Base-by-base conservation (phyloP, 345 rosid species). In the Populus nigra region DNA sequence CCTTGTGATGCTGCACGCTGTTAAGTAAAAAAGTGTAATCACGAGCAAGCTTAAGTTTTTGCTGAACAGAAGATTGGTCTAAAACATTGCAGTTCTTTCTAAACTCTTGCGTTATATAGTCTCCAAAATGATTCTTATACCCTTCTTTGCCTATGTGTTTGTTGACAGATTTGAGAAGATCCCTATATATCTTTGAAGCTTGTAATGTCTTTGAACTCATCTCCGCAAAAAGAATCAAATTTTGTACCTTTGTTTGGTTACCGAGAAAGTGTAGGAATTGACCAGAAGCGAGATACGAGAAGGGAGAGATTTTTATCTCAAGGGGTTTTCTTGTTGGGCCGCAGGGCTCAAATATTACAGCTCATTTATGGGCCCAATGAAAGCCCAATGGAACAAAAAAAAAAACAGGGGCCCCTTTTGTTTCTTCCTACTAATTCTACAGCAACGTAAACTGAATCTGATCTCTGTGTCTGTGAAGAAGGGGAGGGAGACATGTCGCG, bases 1-100 rank as follows among this genome's bases (percentile, higher is more conserved):
- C 97, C 97, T 87, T 90, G 83, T 93, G 99, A 80, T 91, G 90
- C 79, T 93, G 97, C 68, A 96, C 90, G 67, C 92, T 89, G 80
- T 87, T 88, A 73, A 92, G 88, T 65, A 91, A 85, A 76, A 81
- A 87, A 3, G 91, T 85, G 77, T 93, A 92, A 53, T 93, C 88
- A 4, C 83, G 86, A 36, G 94, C 97, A 45, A 92, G 91, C 77
- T 83, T 91, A 29, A 93, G 77, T 78, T 85, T 92, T 85, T 88
- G 91, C 75, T 78, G 82, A 31, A 80, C 68, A 5, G 75, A 73
- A 17, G 81, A 81, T 25, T 80, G 85, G 71, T 87, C 90, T 0
- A 57, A 43, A 8, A 86, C 61, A 65, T 68, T 73, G 15, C 77
- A 57, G 57, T 84, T 89, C 73, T 83, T 94, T 12, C 89, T 86